phyloP scores from a whole-genome alignment of 1,284 basidiomycete genomes.

The Neolentinus lepideus region DNA sequence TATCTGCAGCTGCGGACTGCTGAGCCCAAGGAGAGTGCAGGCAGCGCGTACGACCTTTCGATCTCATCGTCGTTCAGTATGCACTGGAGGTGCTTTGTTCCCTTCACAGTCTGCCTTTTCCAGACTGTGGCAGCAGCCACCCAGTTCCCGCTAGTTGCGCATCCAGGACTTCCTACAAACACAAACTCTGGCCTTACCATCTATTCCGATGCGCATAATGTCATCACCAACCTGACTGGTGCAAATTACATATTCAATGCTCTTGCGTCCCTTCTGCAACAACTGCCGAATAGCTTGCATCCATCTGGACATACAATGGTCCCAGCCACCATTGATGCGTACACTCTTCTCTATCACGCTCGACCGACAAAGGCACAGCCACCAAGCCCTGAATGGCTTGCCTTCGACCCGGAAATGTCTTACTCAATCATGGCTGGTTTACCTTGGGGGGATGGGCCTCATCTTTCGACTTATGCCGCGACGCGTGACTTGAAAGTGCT shows the following conservation, averaged over 20 bases:
- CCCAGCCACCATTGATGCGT: background rate
- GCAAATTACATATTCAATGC: background rate
- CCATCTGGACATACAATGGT: slow-evolving; percentile 4
- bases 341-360: slow-evolving; percentile 3
- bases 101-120: background rate
- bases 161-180: background rate
- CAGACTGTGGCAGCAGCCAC: background rate
- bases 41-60: background rate
- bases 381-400: slow-evolving; percentile 2
- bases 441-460: background rate
- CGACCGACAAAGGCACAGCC: background rate
- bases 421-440: background rate
- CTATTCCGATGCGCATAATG: background rate
- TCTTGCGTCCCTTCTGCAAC: background rate
- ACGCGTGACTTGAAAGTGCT: background rate
- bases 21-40: background rate
- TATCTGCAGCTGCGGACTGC: background rate
- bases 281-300: slow-evolving; percentile 4
- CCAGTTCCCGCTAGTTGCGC: background rate
- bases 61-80: background rate
- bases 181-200: background rate
- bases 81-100: background rate
- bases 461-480: slow-evolving; percentile 1
- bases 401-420: slow-evolving; percentile 4
- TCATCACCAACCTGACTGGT: background rate